phyloP scores from a whole-genome alignment of 257 asterid species.

The Solanum clarkiae region DNA sequence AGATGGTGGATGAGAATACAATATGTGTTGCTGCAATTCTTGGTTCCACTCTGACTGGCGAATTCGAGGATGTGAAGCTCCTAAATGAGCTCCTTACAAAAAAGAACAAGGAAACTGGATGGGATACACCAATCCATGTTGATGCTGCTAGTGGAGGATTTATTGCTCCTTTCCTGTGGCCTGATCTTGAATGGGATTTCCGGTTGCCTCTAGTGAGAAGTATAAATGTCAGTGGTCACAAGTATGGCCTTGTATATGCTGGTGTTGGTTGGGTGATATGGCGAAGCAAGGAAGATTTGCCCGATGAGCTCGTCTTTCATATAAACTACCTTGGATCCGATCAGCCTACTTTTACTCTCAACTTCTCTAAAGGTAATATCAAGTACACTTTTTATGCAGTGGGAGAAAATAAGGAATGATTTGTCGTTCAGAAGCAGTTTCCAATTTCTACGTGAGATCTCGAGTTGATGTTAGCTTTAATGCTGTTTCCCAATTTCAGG shows the following conservation, averaged over 20 bases:
- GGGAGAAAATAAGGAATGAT: background rate
- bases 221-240: slow-evolving; percentile 75
- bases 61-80: slow-evolving; percentile 70
- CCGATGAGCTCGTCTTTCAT: slow-evolving; percentile 62
- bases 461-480: background rate
- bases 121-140: slow-evolving; percentile 73
- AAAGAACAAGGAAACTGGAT: slow-evolving; percentile 57
- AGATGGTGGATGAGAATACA: slow-evolving; percentile 69
- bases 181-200: slow-evolving; percentile 78
- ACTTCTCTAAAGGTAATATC: slow-evolving; percentile 56
- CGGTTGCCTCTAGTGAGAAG: slow-evolving; percentile 69
- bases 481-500: slow-evolving; percentile 21
- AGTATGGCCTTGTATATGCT: slow-evolving; percentile 69
- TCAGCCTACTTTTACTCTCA: slow-evolving; percentile 77
- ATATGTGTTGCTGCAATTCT: slow-evolving; percentile 70
- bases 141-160: slow-evolving; percentile 93
- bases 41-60: slow-evolving; percentile 70
- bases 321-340: slow-evolving; percentile 72
- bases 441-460: background rate
- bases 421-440: background rate
- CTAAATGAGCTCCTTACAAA: slow-evolving; percentile 40
- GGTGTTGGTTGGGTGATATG: slow-evolving; percentile 80
- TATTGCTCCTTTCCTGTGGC: slow-evolving; percentile 59
- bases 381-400: background rate
- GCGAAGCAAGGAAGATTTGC: slow-evolving; percentile 57